Base-by-base conservation (phyloP, 768 basidiomycete species). In the Pholiota microspora region DNA sequence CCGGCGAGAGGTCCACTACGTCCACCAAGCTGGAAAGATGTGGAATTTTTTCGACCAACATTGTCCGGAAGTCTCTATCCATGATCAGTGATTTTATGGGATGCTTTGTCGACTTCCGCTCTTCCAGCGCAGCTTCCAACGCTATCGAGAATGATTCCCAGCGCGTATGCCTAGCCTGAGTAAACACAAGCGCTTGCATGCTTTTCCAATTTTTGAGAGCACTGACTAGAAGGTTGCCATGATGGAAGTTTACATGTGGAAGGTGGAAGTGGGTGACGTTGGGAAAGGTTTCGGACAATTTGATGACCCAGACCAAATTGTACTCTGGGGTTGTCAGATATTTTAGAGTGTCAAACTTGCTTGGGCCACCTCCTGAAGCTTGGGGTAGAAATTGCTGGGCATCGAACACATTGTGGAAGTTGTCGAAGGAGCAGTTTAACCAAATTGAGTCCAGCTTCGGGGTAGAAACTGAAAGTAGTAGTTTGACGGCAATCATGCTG, bases 381-480 rank as follows among this genome's bases (percentile, higher is more conserved):
- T 44, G 23, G 32, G 25, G 29, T 9, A 24, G 45, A 54, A 67
- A 58, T 35, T 63, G 66, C 0, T 59, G 56, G 8, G 67, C 55
- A 25, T 61, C 55, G 34, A 67, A 62, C 15, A 69, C 53, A 12
- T 16, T 35, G 13, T 52, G 52, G 42, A 67, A 65, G 15, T 36
- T 57, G 50, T 66, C 62, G 15, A 58, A 63, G 7, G 62, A 63
- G 51, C 64, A 69, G 28, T 71, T 56, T 32, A 74, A 59, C 70
- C 72, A 73, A 15, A 76, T 60, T 0, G 73, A 69, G 54, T 72
- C 61, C n/a, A 76, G 56, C 10, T 64, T 61, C 7, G 69, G 69
- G 8, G 71, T 62, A 3, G 59, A 56, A 7, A 73, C 45, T 6
- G 65, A 61, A 15, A 69, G 61, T 27, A 76, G 53, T 27, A 71